phyloP scores from a whole-genome alignment of 78 protist genomes.

The Pelomyxa schiedti region DNA sequence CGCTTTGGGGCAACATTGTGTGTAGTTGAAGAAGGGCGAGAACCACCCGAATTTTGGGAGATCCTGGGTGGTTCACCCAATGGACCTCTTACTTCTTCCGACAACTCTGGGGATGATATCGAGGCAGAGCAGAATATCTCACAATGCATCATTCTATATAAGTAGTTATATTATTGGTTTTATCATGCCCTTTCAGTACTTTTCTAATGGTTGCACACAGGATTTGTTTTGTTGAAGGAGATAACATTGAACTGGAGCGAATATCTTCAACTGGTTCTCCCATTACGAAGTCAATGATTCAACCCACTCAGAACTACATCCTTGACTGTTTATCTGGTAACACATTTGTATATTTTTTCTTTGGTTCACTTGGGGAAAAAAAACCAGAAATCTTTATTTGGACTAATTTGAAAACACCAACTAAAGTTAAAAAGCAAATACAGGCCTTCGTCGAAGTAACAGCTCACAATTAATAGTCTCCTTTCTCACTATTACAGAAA shows the following conservation, averaged over 20 bases:
- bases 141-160: background rate
- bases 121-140: slow-evolving; percentile 22
- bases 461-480: too few relatives aligned
- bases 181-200: too few relatives aligned
- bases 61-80: slow-evolving; percentile 28
- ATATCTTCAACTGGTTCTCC: too few relatives aligned
- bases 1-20: slow-evolving; percentile 9
- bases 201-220: too few relatives aligned
- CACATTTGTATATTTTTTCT: too few relatives aligned
- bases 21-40: slow-evolving; percentile 16
- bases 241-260: too few relatives aligned
- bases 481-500: too few relatives aligned
- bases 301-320: slow-evolving; percentile 23
- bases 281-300: slow-evolving; percentile 24
- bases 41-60: slow-evolving; percentile 44
- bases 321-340: slow-evolving; percentile 36
- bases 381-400: slow-evolving; percentile 56
- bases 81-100: slow-evolving; percentile 21
- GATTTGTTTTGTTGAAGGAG: too few relatives aligned
- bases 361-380: too few relatives aligned
- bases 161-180: too few relatives aligned
- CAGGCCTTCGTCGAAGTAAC: too few relatives aligned
- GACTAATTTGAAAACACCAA: slow-evolving; percentile 37
- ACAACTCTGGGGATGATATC: slow-evolving; percentile 36
- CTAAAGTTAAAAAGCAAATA: too few relatives aligned